A percentile compares a stretch with the other conserved stretches of the same genome.
phyloP scores from a whole-genome alignment of 805 yeast genomes.

The Spathaspora hagerdaliae region DNA sequence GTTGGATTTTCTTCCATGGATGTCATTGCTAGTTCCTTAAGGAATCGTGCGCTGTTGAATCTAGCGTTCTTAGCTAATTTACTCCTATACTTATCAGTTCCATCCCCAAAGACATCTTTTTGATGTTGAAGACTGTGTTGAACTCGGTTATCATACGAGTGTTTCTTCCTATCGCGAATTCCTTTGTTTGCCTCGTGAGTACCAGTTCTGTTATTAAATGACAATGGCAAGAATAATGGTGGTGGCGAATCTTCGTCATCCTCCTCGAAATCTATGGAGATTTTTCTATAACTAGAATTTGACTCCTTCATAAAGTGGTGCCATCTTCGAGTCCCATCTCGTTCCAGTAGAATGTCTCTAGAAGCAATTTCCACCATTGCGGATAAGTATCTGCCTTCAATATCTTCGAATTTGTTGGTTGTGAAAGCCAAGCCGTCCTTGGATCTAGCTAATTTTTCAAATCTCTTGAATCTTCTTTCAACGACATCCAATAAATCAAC shows the following conservation, averaged over 20 bases:
- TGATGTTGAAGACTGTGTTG: conserved; percentile 61
- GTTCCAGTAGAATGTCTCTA: conserved; percentile 55
- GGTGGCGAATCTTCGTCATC: conserved; percentile 13
- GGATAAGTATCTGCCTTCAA: conserved; percentile 40
- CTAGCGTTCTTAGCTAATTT: conserved; percentile 45
- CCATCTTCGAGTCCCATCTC: conserved; percentile 49
- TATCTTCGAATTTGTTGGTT: conserved; percentile 36
- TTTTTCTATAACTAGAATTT: neutral
- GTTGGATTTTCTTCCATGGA: conserved; percentile 35
- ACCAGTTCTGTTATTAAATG: conserved; percentile 89
- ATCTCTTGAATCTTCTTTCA: conserved; percentile 61
- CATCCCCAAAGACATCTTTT: conserved; percentile 73
- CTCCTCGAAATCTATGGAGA: neutral
- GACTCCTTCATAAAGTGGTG: conserved; percentile 20
- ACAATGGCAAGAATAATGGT: conserved; percentile 40
- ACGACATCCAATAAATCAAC: conserved; percentile 80
- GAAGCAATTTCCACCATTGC: conserved; percentile 76
- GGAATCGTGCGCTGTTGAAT: conserved; percentile 49
- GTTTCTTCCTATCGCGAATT: conserved; percentile 74
- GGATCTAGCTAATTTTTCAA: conserved; percentile 44
- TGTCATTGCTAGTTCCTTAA: conserved; percentile 52
- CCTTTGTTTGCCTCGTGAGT: conserved; percentile 70
- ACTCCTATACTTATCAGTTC: conserved; percentile 59
- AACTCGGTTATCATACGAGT: conserved; percentile 79
- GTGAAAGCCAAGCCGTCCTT: conserved; percentile 39